phyloP scores from a whole-genome alignment of 176 grass and related monocot species.

The bread wheat (Triticum aestivum) region DNA sequence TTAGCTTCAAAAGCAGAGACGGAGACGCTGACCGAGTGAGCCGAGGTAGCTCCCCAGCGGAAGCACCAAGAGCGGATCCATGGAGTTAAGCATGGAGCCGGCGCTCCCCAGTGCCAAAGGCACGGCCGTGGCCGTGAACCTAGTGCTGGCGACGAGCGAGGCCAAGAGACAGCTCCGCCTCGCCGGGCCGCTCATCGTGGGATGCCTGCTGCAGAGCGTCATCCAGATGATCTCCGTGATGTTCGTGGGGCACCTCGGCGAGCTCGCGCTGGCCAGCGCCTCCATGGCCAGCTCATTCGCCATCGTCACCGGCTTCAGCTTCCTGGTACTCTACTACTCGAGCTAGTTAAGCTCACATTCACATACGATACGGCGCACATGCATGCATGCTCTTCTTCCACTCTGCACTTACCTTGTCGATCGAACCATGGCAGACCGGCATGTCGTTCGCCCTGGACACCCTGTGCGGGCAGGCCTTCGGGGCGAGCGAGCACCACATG shows the following conservation, averaged over 20 bases:
- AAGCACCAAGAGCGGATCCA: neutral
- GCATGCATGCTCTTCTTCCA: too few relatives aligned
- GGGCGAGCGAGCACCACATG: slow-evolving; percentile 25
- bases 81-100: neutral
- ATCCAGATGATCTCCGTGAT: slow-evolving; percentile 53
- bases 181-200: slow-evolving; percentile 30
- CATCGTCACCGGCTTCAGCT: slow-evolving; percentile 46
- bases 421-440: neutral
- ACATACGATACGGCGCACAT: too few relatives aligned
- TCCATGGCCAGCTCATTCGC: slow-evolving; percentile 54
- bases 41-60: neutral
- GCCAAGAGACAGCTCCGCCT: slow-evolving; percentile 34
- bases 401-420: too few relatives aligned
- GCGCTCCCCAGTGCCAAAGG: neutral
- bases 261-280: slow-evolving; percentile 50
- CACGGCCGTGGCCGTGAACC: neutral
- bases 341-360: neutral
- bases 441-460: slow-evolving; percentile 27
- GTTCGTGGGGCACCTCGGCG: slow-evolving; percentile 43
- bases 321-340: slow-evolving; percentile 25
- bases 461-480: slow-evolving; percentile 37
- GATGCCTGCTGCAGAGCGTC: slow-evolving; percentile 44
- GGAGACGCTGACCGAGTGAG: neutral
- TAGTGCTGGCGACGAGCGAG: neutral
- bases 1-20: neutral